These are phyloP conservation scores for Pycnococcus provasolii DNA, from an alignment of 139 green algal species.

Conservation along the genomic window DNA sequence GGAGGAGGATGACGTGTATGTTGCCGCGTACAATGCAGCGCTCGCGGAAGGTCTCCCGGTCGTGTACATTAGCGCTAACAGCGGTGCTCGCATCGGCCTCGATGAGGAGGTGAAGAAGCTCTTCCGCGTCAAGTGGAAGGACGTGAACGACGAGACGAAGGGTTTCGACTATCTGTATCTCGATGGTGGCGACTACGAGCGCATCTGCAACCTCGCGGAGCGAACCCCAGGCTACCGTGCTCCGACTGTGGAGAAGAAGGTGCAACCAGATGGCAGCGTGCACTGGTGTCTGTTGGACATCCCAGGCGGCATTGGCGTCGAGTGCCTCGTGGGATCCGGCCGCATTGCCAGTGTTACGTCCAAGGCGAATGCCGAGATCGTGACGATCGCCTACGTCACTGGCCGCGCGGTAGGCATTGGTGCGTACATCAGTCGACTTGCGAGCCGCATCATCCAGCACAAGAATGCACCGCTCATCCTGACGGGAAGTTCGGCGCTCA, in stretches of 20 bases:
- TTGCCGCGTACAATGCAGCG: conserved; percentile 64
- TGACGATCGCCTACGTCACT: conserved; percentile 79
- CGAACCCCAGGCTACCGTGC: neutral
- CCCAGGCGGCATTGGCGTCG: conserved; percentile 87
- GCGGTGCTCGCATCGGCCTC: conserved; percentile 78
- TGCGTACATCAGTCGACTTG: conserved; percentile 91
- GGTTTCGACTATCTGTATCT: conserved; percentile 92
- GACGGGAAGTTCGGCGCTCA: conserved; percentile 90
- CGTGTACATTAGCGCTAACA: conserved; percentile 93
- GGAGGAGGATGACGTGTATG: conserved; percentile 80
- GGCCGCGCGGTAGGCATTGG: conserved; percentile 94
- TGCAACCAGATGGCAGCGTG: conserved; percentile 3
- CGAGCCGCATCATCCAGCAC: conserved; percentile 79
- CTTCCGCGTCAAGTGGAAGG: conserved; percentile 59
- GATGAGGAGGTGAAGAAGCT: conserved; percentile 70
- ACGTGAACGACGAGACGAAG: conserved; percentile 51
- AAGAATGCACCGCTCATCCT: conserved; percentile 95
- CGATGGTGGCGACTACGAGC: conserved; percentile 60
- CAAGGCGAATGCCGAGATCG: conserved; percentile 66
- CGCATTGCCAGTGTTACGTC: conserved; percentile 70
- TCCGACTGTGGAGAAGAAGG: neutral
- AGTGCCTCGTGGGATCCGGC: conserved; percentile 86
- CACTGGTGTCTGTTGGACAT: conserved; percentile 59
- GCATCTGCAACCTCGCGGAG: neutral
- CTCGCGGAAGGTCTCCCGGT: conserved; percentile 66